Conservation (phyloP, 1,139 yeast genomes). For the Geotrichum klebahnii region DNA sequence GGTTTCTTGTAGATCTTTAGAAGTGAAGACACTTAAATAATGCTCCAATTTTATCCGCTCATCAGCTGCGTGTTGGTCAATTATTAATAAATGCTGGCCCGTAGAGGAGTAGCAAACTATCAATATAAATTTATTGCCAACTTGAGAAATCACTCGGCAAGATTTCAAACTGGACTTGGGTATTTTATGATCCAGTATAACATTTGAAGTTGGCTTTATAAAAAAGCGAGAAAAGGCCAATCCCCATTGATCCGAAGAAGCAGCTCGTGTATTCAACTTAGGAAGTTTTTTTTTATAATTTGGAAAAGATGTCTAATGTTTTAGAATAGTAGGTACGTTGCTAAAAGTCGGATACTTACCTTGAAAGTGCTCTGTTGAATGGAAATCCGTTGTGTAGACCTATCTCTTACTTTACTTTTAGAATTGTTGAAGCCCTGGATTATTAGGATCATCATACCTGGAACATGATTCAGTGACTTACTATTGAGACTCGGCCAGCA, state of each 20-base stretch:
- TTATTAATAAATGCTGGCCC: conserved; percentile 37
- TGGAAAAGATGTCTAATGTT: background rate
- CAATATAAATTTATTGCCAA: conserved; percentile 58
- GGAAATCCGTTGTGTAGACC: conserved; percentile 2
- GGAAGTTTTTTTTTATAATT: conserved; percentile 13
- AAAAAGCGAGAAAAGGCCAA: conserved; percentile 10
- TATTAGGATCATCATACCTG: background rate
- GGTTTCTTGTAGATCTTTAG: conserved; percentile 5
- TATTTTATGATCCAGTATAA: conserved; percentile 14
- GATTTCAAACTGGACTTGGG: conserved; percentile 11
- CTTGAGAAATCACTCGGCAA: conserved; percentile 43
- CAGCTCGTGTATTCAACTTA: conserved; percentile 12
- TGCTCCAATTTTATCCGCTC: conserved; percentile 60
- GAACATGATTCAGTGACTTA: background rate
- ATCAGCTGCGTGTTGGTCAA: conserved; percentile 81
- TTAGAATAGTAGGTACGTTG: background rate
- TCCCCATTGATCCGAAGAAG: conserved; percentile 6
- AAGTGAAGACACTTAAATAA: conserved; percentile 30
- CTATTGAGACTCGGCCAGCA: conserved; percentile 6
- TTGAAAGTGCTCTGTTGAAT: conserved; percentile 1
- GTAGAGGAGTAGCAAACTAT: conserved; percentile 31
- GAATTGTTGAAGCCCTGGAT: background rate
- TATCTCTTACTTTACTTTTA: background rate
- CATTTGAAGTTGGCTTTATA: conserved; percentile 10
- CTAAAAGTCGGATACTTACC: background rate